Conservation (phyloP, 169 alveolate species). For the Ichthyophthirius multifiliis region DNA sequence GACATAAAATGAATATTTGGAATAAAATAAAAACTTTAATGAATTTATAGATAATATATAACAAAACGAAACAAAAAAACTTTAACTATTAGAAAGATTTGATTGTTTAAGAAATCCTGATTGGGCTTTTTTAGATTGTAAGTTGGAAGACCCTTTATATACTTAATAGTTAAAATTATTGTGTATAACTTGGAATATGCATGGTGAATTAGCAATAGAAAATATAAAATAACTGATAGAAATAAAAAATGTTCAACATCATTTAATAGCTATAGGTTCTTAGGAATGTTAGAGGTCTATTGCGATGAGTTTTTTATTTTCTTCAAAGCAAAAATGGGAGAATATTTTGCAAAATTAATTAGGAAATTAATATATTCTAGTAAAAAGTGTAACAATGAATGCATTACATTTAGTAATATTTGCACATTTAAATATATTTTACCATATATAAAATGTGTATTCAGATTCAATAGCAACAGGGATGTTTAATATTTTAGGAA, state of each 20-base stretch:
- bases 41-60: too few relatives aligned
- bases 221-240: slow-evolving; percentile 33
- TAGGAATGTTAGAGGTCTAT: slow-evolving; percentile 73
- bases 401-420: slow-evolving; percentile 65
- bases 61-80: too few relatives aligned
- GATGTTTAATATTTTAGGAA: slow-evolving; percentile 54
- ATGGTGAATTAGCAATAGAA: slow-evolving; percentile 47
- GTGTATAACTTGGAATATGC: slow-evolving; percentile 64
- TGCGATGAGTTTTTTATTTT: slow-evolving; percentile 46
- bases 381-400: slow-evolving; percentile 44
- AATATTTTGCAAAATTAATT: slow-evolving; percentile 12
- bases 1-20: too few relatives aligned
- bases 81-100: too few relatives aligned
- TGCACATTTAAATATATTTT: slow-evolving; percentile 20
- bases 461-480: slow-evolving; percentile 60
- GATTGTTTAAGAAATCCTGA: too few relatives aligned
- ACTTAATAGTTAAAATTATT: too few relatives aligned
- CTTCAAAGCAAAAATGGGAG: slow-evolving; percentile 65
- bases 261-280: slow-evolving; percentile 56
- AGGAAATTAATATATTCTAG: slow-evolving; percentile 46
- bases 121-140: too few relatives aligned
- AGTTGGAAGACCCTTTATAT: too few relatives aligned
- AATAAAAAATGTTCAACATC: slow-evolving; percentile 47
- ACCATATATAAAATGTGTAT: slow-evolving; percentile 40
- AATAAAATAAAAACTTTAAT: too few relatives aligned